Percentiles rank a stretch among this genome's conserved stretches.
These are phyloP conservation scores for Oryza australiensis DNA, from an alignment of 176 grass and related monocot species.

Conservation along the genomic window DNA sequence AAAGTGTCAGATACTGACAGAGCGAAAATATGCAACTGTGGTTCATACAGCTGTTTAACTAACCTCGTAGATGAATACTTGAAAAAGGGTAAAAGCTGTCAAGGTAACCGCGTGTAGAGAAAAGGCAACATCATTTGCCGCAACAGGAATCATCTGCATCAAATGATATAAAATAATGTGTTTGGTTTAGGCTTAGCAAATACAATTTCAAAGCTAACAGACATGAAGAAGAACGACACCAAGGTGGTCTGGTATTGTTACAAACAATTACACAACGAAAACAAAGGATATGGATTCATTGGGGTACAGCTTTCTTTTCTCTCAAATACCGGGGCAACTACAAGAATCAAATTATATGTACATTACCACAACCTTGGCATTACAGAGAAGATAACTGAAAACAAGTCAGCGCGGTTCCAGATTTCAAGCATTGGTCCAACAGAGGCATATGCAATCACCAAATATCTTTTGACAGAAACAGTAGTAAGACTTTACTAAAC, in stretches of 20 bases:
- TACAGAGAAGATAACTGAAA: neutral
- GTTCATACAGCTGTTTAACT: slow-evolving; percentile 36
- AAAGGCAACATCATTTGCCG: slow-evolving; percentile 96
- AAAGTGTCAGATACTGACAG: neutral
- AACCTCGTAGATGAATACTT: slow-evolving; percentile 96
- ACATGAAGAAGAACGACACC: neutral
- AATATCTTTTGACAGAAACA: neutral
- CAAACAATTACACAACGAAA: neutral
- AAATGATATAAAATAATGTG: slow-evolving; percentile 12
- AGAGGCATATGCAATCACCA: neutral
- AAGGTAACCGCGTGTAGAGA: slow-evolving; percentile 88
- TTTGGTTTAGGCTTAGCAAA: neutral
- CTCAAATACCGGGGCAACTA: neutral
- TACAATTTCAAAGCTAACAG: neutral
- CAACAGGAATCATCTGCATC: slow-evolving; percentile 89
- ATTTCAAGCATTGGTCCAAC: neutral
- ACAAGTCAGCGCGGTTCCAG: no score
- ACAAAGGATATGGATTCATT: neutral
- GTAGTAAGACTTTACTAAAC: neutral
- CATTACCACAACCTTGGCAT: neutral
- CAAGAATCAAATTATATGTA: slow-evolving; percentile 3
- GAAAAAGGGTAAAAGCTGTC: slow-evolving; percentile 87
- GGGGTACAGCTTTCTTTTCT: neutral
- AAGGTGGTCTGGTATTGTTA: neutral
- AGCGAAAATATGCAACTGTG: neutral